Percentiles rank a stretch among this genome's conserved stretches.
phyloP scores from a whole-genome alignment of 139 green algal species.

The Ulvella scutata region DNA sequence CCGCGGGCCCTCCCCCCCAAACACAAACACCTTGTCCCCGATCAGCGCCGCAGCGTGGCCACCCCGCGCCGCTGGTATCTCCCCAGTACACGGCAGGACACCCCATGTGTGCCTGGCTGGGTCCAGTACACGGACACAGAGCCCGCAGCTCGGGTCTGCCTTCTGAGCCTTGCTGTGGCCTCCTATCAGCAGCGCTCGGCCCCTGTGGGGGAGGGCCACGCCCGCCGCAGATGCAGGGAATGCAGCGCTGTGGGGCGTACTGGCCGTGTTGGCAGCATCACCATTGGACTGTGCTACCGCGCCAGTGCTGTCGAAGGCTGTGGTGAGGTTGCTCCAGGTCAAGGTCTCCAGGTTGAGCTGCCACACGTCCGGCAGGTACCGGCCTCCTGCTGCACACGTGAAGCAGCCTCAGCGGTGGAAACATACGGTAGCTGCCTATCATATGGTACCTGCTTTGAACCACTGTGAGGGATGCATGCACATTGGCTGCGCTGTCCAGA shows the following conservation, averaged over 20 bases:
- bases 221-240: conserved; percentile 16
- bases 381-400: conserved; percentile 38
- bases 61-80: conserved; percentile 37
- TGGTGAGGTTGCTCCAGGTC: conserved; percentile 32
- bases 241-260: background rate
- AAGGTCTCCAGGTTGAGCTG: conserved; percentile 54
- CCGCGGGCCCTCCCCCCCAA: conserved; percentile 63
- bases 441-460: too few relatives aligned
- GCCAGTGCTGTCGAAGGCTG: background rate
- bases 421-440: too few relatives aligned
- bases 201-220: conserved; percentile 25
- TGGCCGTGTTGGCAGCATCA: background rate
- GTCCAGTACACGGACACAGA: conserved; percentile 55
- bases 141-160: background rate
- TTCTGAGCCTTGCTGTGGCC: conserved; percentile 56
- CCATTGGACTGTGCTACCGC: background rate
- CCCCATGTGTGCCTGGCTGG: conserved; percentile 30
- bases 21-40: conserved; percentile 52
- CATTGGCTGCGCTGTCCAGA: too few relatives aligned
- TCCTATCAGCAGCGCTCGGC: conserved; percentile 54
- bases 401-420: too few relatives aligned
- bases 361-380: conserved; percentile 79
- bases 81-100: conserved; percentile 9
- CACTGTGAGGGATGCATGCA: too few relatives aligned
- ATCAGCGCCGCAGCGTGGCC: conserved; percentile 52